Conservation (phyloP, 2,329 filamentous ascomycete species). For the Cladosporium sp. region DNA sequence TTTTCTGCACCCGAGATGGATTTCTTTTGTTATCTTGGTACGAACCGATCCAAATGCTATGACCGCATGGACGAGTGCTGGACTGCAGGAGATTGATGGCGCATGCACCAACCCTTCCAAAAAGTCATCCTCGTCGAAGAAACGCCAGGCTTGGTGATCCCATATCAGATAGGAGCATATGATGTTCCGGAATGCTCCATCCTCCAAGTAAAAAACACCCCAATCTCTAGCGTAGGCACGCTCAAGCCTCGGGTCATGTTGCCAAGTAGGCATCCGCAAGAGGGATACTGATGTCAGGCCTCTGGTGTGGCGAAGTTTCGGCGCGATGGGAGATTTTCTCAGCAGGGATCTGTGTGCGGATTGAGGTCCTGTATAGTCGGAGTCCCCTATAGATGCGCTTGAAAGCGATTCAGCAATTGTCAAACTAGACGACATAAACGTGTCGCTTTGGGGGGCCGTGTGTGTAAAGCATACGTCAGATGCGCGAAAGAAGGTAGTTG, state of each 20-base stretch:
- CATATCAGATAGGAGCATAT: neutral
- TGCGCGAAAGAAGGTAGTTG: neutral
- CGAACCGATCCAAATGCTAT: neutral
- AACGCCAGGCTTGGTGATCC: neutral
- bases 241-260: neutral
- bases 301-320: neutral
- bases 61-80: neutral
- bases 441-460: neutral
- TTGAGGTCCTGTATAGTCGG: neutral
- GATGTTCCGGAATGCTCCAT: neutral
- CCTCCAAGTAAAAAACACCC: neutral
- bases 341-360: neutral
- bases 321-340: neutral
- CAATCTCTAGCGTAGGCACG: neutral
- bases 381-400: neutral
- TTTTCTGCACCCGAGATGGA: neutral
- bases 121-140: neutral
- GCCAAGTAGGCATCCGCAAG: neutral
- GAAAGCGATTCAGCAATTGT: neutral
- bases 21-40: neutral
- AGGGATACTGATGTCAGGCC: neutral
- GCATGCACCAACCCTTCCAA: neutral
- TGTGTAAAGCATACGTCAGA: neutral
- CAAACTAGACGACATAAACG: neutral
- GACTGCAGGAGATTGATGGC: neutral